Conservation (phyloP, 202 grass and related monocot genomes). For the Digitaria exilis region DNA sequence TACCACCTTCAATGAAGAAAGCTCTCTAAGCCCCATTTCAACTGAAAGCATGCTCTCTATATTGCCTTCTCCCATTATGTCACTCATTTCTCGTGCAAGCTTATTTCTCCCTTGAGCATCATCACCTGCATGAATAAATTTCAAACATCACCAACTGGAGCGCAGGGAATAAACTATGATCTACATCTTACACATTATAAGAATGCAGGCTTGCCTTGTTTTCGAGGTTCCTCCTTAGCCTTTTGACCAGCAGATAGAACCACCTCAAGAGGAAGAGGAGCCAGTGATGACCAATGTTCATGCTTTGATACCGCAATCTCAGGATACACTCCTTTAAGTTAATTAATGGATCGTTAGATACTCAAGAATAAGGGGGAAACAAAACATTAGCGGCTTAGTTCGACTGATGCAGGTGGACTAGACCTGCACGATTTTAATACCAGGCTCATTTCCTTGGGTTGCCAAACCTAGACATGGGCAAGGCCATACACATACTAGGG, state of each 20-base stretch:
- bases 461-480: slow-evolving; percentile 22
- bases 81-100: slow-evolving; percentile 74
- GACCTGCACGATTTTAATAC: slow-evolving; percentile 16
- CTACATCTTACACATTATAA: slow-evolving; percentile 7
- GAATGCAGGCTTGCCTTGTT: slow-evolving; percentile 56
- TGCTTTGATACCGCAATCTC: slow-evolving; percentile 93
- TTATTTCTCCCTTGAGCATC: slow-evolving; percentile 75
- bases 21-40: slow-evolving; percentile 98
- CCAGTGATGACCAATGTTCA: slow-evolving; percentile 98
- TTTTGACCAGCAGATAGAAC: slow-evolving; percentile 98
- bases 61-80: slow-evolving; percentile 95
- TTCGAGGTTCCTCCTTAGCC: slow-evolving; percentile 81
- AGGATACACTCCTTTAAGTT: slow-evolving; percentile 84
- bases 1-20: slow-evolving; percentile 85
- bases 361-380: slow-evolving; percentile 13
- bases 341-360: slow-evolving; percentile 43
- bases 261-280: slow-evolving; percentile 95
- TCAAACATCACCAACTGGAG: slow-evolving; percentile 35
- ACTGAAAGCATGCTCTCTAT: slow-evolving; percentile 98
- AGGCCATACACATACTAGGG: neutral
- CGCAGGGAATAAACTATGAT: slow-evolving; percentile 27
- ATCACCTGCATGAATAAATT: slow-evolving; percentile 59
- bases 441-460: neutral
- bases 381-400: slow-evolving; percentile 19
- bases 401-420: neutral